Percentiles rank a stretch among this genome's conserved stretches.
These are phyloP conservation scores for Rhizopogon rudus DNA, from an alignment of 768 basidiomycete species.

Conservation along the genomic window DNA sequence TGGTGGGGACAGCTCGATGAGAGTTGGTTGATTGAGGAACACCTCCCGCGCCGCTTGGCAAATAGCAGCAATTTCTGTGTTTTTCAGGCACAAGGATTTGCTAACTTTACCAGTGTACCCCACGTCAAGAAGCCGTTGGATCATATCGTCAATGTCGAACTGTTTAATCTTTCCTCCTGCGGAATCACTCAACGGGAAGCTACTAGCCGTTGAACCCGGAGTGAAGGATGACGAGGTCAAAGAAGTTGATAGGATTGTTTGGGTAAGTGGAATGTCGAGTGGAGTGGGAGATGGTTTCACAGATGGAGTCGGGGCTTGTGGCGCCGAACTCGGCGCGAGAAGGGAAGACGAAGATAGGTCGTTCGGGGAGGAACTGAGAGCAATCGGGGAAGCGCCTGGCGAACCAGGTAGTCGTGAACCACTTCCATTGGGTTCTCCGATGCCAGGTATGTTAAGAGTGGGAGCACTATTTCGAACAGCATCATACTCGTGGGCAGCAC, in stretches of 20 bases:
- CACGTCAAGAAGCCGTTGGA: constrained; percentile 90
- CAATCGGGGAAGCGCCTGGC: constrained; percentile 27
- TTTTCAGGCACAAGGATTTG: constrained; percentile 94
- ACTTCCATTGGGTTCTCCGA: constrained; percentile 36
- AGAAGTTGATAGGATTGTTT: constrained; percentile 81
- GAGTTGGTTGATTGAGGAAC: constrained; percentile 92
- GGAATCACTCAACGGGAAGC: constrained; percentile 34
- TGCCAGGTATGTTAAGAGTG: constrained; percentile 28
- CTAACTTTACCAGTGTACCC: constrained; percentile 98
- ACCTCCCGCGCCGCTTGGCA: constrained; percentile 96
- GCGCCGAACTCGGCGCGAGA: constrained; percentile 15
- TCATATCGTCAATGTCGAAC: constrained; percentile 98
- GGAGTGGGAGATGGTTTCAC: constrained; percentile 46
- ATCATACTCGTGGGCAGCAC: constrained; percentile 31
- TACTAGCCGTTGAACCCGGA: constrained; percentile 44
- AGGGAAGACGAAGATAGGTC: constrained; percentile 37
- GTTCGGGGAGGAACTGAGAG: constrained; percentile 33
- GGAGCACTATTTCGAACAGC: constrained; percentile 27
- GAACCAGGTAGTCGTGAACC: constrained; percentile 29
- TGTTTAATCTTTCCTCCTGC: constrained; percentile 49
- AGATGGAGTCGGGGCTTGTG: constrained; percentile 9
- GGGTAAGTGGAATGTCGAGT: constrained; percentile 75
- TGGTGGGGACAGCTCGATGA: constrained; percentile 94
- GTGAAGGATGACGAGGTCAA: constrained; percentile 41
- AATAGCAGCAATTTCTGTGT: constrained; percentile 89